phyloP scores from a whole-genome alignment of 1,284 basidiomycete species.

The Stereum hirsutum region DNA sequence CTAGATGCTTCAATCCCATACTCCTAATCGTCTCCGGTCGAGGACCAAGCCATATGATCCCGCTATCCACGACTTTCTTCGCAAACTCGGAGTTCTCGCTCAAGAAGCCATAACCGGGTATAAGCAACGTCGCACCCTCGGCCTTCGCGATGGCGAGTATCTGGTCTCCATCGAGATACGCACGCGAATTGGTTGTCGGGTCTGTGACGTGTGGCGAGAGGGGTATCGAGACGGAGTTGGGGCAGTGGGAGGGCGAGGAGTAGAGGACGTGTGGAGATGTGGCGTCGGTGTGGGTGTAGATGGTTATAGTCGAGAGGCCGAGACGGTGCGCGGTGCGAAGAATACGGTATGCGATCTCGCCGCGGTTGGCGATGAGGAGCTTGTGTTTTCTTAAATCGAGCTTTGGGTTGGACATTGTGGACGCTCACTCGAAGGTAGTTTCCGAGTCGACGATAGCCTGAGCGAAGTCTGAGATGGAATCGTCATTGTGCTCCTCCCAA shows the following conservation, averaged over 20 bases:
- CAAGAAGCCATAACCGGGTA: constrained; percentile 63
- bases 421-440: too few species aligned
- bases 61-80: constrained; percentile 32
- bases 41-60: constrained; percentile 56
- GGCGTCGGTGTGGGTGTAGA: constrained; percentile 48
- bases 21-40: constrained; percentile 37
- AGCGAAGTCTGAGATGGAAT: too few species aligned
- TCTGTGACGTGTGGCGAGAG: too few species aligned
- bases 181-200: constrained; percentile 15
- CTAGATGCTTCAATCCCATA: constrained; percentile 61
- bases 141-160: constrained; percentile 37
- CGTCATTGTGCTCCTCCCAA: too few species aligned
- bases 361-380: constrained; percentile 39
- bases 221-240: background rate
- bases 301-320: constrained; percentile 36
- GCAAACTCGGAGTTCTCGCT: constrained; percentile 60
- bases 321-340: constrained; percentile 42
- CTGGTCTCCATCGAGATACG: constrained; percentile 32
- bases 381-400: constrained; percentile 17
- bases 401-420: background rate
- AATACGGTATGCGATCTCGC: constrained; percentile 47
- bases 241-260: constrained; percentile 31
- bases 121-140: constrained; percentile 42
- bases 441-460: too few species aligned
- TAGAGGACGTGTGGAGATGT: constrained; percentile 42